Conservation (phyloP, 306 rosid species). For the Gastrolobium bilobum region DNA sequence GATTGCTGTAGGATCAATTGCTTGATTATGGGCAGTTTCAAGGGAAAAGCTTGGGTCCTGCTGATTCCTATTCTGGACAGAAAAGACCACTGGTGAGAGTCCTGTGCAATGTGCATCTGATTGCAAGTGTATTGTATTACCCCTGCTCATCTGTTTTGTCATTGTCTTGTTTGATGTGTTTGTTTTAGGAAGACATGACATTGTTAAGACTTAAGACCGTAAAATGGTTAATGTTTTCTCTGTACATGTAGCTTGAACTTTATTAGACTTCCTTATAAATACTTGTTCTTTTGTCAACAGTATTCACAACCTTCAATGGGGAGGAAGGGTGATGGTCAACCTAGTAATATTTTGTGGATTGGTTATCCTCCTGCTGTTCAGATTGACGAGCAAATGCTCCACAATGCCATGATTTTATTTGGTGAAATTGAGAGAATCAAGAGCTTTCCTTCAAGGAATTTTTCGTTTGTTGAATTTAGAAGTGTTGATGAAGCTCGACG, state of each 20-base stretch:
- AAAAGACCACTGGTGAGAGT: conserved; percentile 78
- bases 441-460: conserved; percentile 89
- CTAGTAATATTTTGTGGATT: conserved; percentile 85
- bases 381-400: conserved; percentile 99
- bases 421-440: conserved; percentile 97
- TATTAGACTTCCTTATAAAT: conserved; percentile 34
- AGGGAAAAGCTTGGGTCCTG: conserved; percentile 65
- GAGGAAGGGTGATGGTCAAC: conserved; percentile 76
- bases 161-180: conserved; percentile 17
- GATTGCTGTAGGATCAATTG: conserved; percentile 74
- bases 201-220: not conserved
- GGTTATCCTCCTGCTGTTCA: conserved; percentile 94
- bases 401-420: conserved; percentile 97
- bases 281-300: conserved; percentile 57
- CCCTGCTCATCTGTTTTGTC: conserved; percentile 31
- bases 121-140: conserved; percentile 21
- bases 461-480: conserved; percentile 94
- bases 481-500: conserved; percentile 98
- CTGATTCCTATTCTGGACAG: conserved; percentile 72
- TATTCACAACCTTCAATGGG: conserved; percentile 66
- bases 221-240: conserved; percentile 22
- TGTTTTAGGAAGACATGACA: conserved; percentile 24
- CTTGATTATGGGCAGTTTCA: conserved; percentile 77
- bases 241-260: conserved; percentile 8
- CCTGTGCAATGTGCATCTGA: conserved; percentile 45